phyloP scores from a whole-genome alignment of 192 early-diverging fungal genomes.

The Lunasporangiospora selenospora region DNA sequence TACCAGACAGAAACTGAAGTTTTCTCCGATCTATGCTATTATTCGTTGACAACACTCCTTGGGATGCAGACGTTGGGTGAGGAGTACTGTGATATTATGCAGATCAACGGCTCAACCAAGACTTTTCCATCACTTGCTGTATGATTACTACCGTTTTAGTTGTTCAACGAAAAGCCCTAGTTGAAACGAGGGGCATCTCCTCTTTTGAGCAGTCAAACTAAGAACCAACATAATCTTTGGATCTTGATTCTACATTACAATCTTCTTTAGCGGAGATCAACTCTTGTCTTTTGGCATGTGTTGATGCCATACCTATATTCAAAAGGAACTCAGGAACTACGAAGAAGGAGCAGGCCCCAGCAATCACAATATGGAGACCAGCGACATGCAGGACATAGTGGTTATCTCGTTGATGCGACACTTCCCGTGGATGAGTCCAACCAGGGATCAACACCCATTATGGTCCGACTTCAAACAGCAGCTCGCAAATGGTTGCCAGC shows the following conservation, averaged over 20 bases:
- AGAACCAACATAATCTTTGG: not conserved
- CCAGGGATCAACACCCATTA: constrained; percentile 16
- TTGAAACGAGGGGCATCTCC: not conserved
- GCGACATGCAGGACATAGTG: constrained; percentile 9
- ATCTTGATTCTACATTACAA: not conserved
- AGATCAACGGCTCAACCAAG: constrained; percentile 52
- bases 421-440: constrained; percentile 19
- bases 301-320: constrained; percentile 54
- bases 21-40: constrained; percentile 72
- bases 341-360: constrained; percentile 31
- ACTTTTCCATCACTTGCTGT: constrained; percentile 61
- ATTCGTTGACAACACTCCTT: constrained; percentile 73
- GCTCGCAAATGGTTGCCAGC: constrained; percentile 44
- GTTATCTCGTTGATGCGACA: constrained; percentile 30
- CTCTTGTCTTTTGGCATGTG: constrained; percentile 52
- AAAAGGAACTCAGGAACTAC: constrained; percentile 35
- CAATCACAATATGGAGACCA: constrained; percentile 9
- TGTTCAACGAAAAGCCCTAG: constrained; percentile 4
- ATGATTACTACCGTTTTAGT: constrained; percentile 6
- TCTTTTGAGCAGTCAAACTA: constrained; percentile 1
- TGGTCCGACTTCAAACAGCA: constrained; percentile 14
- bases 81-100: constrained; percentile 94
- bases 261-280: constrained; percentile 42
- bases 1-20: constrained; percentile 71
- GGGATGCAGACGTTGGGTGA: constrained; percentile 93